phyloP scores from a whole-genome alignment of 177 flowering plant genomes.

The Vitis hybrid region DNA sequence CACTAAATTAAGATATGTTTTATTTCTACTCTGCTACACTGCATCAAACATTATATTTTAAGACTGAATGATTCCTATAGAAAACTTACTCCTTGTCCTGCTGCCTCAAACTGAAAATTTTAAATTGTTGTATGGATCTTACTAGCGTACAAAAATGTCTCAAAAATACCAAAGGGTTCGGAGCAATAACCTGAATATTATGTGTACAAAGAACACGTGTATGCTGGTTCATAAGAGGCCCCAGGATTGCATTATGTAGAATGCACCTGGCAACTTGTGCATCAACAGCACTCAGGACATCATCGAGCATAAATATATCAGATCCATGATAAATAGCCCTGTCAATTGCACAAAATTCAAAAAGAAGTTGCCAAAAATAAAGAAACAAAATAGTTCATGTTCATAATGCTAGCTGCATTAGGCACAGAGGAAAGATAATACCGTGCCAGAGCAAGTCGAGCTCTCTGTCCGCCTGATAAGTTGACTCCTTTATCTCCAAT shows the following conservation, averaged over 20 bases:
- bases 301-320: constrained; percentile 77
- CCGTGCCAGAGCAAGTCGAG: constrained; percentile 95
- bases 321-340: constrained; percentile 83
- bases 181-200: constrained; percentile 67
- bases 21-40: too few species aligned
- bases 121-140: background rate
- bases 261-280: constrained; percentile 84
- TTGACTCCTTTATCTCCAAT: constrained; percentile 87
- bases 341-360: constrained; percentile 17
- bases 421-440: constrained; percentile 15
- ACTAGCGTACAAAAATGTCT: background rate
- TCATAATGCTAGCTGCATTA: background rate
- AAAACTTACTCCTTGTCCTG: too few species aligned
- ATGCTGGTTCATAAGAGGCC: constrained; percentile 55
- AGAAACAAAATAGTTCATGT: background rate
- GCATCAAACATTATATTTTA: too few species aligned
- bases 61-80: too few species aligned
- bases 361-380: background rate
- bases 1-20: too few species aligned
- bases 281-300: constrained; percentile 97
- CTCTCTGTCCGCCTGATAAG: constrained; percentile 95
- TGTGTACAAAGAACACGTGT: constrained; percentile 88
- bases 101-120: background rate
- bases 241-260: constrained; percentile 62
- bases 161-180: constrained; percentile 1